phyloP scores from a whole-genome alignment of 1,284 basidiomycete genomes.

The Tilletiaria anomala region DNA sequence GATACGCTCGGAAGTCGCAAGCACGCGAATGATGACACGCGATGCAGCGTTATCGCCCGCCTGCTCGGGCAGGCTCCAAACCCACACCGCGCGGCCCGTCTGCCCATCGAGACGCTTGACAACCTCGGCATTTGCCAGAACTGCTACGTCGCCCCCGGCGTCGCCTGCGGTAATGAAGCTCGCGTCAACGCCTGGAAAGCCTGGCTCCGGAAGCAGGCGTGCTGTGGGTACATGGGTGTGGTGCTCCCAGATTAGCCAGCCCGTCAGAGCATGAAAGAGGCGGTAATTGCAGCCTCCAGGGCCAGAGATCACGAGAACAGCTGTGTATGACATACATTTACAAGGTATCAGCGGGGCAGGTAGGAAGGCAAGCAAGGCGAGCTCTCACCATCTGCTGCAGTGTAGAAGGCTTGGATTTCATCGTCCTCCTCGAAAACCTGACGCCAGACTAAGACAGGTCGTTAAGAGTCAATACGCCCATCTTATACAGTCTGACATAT shows the following conservation, averaged over 20 bases:
- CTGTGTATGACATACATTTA: not conserved
- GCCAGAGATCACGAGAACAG: constrained; percentile 59
- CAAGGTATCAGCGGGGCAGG: no score
- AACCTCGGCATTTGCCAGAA: constrained; percentile 16
- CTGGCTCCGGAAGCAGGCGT: no score
- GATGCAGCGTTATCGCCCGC: no score
- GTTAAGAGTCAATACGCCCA: not conserved
- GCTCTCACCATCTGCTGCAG: constrained; percentile 43
- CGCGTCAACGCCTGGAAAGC: constrained; percentile 15
- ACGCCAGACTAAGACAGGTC: constrained; percentile 56
- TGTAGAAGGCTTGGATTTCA: constrained; percentile 55
- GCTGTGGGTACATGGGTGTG: not conserved
- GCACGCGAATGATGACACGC: no score
- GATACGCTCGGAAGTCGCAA: no score
- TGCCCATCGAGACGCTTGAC: constrained; percentile 8
- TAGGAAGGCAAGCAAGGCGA: not conserved
- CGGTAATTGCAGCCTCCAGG: constrained; percentile 58
- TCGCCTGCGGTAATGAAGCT: constrained; percentile 13
- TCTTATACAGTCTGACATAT: not conserved
- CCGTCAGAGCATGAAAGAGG: constrained; percentile 53
- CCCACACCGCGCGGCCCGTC: not conserved
- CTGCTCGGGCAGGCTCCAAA: not conserved
- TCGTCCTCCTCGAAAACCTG: constrained; percentile 57
- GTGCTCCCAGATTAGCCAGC: constrained; percentile 56
- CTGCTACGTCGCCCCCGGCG: constrained; percentile 10